phyloP scores from a whole-genome alignment of 805 yeast species.

The Kodamaea kaohsiungensis region DNA sequence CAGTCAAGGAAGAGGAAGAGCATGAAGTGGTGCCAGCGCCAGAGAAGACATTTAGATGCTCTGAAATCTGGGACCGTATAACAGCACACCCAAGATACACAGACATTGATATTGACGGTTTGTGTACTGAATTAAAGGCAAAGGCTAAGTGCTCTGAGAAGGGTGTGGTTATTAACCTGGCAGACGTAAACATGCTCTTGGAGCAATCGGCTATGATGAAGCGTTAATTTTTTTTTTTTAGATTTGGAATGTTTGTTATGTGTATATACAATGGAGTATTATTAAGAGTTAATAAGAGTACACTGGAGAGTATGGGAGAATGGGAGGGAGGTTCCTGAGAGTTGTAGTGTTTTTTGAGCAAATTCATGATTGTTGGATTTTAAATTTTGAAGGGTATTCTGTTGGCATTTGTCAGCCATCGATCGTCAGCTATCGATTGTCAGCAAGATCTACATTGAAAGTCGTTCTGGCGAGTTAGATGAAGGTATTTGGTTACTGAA shows the following conservation, averaged over 20 bases:
- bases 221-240: conserved; percentile 3
- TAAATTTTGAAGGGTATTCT: too few relatives aligned
- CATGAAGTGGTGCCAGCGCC: conserved; percentile 66
- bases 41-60: conserved; percentile 64
- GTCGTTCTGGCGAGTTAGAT: too few relatives aligned
- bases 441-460: too few relatives aligned
- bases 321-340: too few relatives aligned
- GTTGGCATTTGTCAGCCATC: too few relatives aligned
- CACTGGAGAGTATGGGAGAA: too few relatives aligned
- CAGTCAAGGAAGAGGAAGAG: conserved; percentile 6
- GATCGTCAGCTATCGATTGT: too few relatives aligned
- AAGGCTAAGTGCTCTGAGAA: conserved; percentile 94
- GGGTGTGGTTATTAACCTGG: conserved; percentile 84
- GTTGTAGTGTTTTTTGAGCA: too few relatives aligned
- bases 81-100: conserved; percentile 92
- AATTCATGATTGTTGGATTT: too few relatives aligned
- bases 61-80: conserved; percentile 95
- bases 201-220: conserved; percentile 23
- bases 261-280: neutral
- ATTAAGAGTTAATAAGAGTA: too few relatives aligned
- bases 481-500: too few relatives aligned
- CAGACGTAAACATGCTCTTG: conserved; percentile 67
- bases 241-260: conserved; percentile 1
- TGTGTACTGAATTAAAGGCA: conserved; percentile 82
- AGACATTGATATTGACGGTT: conserved; percentile 90